Evolutionary conservation across 768 basidiomycete genomes (phyloP).

Genomic region (Mycena alexandri): DNA sequence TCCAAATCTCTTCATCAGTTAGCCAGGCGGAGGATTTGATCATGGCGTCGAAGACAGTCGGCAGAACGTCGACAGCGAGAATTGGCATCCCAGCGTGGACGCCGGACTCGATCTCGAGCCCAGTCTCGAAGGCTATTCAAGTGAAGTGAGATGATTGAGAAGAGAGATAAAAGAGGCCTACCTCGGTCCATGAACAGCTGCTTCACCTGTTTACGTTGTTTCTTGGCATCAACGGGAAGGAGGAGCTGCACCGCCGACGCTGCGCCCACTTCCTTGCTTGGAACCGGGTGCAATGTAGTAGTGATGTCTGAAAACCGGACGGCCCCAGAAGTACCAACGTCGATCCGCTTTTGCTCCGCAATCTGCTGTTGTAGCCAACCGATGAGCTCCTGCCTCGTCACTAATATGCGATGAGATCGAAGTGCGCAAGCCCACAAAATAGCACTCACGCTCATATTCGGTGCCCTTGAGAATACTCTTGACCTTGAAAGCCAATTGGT

Average conservation of each 20-base stretch:
- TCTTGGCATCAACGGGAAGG: slow-evolving; percentile 78
- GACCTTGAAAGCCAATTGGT: slow-evolving; percentile 81
- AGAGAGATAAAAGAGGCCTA: slow-evolving; percentile 44
- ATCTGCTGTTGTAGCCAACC: slow-evolving; percentile 83
- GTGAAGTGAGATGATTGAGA: slow-evolving; percentile 2
- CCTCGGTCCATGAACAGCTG: slow-evolving; percentile 79
- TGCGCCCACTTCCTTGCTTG: slow-evolving; percentile 53
- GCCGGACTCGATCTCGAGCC: slow-evolving; percentile 67
- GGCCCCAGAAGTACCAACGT: slow-evolving; percentile 73
- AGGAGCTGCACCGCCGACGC: slow-evolving; percentile 71
- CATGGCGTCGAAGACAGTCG: slow-evolving; percentile 72
- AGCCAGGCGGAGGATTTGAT: slow-evolving; percentile 72
- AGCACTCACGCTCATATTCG: slow-evolving; percentile 74
- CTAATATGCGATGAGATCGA: slow-evolving; percentile 38
- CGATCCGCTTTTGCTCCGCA: slow-evolving; percentile 82
- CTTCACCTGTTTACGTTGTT: slow-evolving; percentile 79
- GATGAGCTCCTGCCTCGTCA: slow-evolving; percentile 76
- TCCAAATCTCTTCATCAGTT: slow-evolving; percentile 83
- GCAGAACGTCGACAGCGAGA: slow-evolving; percentile 78
- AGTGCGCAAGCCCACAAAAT: not conserved
- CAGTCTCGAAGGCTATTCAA: slow-evolving; percentile 71
- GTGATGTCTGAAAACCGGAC: slow-evolving; percentile 55
- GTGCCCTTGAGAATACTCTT: slow-evolving; percentile 86
- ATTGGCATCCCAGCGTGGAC: slow-evolving; percentile 73
- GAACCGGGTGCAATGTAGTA: slow-evolving; percentile 45